Percentiles rank a stretch among this genome's conserved stretches.
Evolutionary conservation across 768 basidiomycete genomes (phyloP).

Genomic region (Russula emetica): DNA sequence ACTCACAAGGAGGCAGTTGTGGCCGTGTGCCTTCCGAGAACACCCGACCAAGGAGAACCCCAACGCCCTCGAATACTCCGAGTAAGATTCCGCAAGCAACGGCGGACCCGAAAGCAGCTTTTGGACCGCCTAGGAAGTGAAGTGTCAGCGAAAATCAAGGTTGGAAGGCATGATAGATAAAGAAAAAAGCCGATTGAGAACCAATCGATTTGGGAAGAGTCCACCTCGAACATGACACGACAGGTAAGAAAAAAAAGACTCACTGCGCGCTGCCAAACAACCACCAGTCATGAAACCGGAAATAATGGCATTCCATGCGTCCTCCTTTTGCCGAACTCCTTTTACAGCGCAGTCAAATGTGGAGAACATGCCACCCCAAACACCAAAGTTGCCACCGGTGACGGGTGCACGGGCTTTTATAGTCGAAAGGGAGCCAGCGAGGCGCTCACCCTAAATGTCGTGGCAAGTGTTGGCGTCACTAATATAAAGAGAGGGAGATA

Average conservation of each 20-base stretch:
- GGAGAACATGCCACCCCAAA: constrained; percentile 98
- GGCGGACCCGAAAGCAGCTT: constrained; percentile 86
- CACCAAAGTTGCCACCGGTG: constrained; percentile 94
- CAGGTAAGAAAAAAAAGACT: constrained; percentile 36
- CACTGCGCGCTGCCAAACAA: constrained; percentile 88
- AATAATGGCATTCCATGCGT: constrained; percentile 98
- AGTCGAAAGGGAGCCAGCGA: constrained; percentile 89
- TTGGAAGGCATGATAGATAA: too few relatives aligned
- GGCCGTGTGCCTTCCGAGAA: constrained; percentile 81
- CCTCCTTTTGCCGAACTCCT: constrained; percentile 94
- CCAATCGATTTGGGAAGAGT: not conserved
- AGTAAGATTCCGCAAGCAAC: constrained; percentile 94
- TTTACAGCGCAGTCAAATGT: constrained; percentile 98
- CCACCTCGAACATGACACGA: not conserved
- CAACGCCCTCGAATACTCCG: constrained; percentile 92
- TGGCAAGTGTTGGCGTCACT: constrained; percentile 3
- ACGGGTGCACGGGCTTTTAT: constrained; percentile 98
- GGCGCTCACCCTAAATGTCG: constrained; percentile 73
- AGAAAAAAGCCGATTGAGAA: not conserved
- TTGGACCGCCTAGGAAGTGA: constrained; percentile 71
- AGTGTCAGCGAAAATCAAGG: not conserved
- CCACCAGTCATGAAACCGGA: constrained; percentile 99
- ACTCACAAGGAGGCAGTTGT: constrained; percentile 74
- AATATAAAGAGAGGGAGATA: not conserved
- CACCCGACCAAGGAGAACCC: constrained; percentile 84